Evolutionary conservation across 176 grass and related monocot genomes (phyloP).

Genomic region (Paspalum notatum): DNA sequence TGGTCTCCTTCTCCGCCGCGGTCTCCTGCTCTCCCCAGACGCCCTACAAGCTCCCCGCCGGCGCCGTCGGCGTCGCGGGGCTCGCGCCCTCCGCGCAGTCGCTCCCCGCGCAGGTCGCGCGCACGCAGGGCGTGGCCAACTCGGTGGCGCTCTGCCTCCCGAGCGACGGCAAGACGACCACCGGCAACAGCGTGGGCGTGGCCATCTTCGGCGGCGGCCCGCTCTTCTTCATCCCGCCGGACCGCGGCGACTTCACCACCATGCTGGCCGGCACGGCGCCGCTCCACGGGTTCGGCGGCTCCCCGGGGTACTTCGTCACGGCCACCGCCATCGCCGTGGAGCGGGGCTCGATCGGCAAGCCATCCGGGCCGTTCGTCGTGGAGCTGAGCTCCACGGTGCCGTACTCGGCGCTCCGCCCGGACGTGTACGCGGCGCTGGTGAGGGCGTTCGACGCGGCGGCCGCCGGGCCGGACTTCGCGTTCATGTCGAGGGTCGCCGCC

Average conservation of each 20-base stretch:
- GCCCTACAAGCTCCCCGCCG: conserved; percentile 26
- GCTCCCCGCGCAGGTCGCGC: conserved; percentile 52
- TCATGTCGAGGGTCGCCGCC: background rate
- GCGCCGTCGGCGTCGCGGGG: conserved; percentile 55
- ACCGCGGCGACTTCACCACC: too few relatives aligned
- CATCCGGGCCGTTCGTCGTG: background rate
- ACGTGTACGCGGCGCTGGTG: conserved; percentile 48
- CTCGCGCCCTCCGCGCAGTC: conserved; percentile 42
- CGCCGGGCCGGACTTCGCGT: background rate
- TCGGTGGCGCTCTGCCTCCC: too few relatives aligned
- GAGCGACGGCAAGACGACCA: too few relatives aligned
- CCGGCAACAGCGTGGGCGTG: too few relatives aligned
- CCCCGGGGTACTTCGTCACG: conserved; percentile 41
- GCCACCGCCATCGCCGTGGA: conserved; percentile 45
- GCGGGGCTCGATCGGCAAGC: background rate
- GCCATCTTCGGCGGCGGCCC: too few relatives aligned
- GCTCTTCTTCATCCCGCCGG: too few relatives aligned
- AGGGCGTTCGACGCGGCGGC: conserved; percentile 27
- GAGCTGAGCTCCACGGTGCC: conserved; percentile 28
- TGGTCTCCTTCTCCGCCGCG: conserved; percentile 29
- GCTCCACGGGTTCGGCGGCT: background rate
- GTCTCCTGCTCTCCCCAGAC: conserved; percentile 62
- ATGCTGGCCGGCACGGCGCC: conserved; percentile 29
- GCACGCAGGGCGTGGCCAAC: too few relatives aligned
- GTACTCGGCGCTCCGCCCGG: conserved; percentile 39